Base-by-base conservation (phyloP, 805 yeast genomes). In the Metschnikowia peoriensis region DNA sequence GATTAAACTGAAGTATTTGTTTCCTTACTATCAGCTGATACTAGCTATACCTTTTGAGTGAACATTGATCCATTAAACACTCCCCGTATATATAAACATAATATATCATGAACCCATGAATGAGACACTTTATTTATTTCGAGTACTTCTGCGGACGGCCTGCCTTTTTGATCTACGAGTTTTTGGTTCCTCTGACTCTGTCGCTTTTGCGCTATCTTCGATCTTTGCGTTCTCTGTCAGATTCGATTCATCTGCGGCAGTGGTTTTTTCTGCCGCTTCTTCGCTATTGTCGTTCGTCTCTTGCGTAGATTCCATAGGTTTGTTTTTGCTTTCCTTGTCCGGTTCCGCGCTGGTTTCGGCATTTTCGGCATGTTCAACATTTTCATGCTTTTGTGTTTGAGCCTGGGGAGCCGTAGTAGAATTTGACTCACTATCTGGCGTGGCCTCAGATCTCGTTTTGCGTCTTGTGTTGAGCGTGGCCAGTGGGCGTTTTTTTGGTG, bases 381-480 rank as follows among this genome's bases (percentile, higher is more conserved):
- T 17, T 41, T 41, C 44, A 16, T 17, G 16, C 7, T 34, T 44
- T 22, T 34, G 45, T 17, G 35, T 7, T 22, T 41, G 40, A 28
- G 45, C 6, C 15, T 40, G 50, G 5, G 27, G 22, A 16, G 32
- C 11, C n/a, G 28, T 22, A 9, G n/a, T 22, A 1, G 44, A 14
- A 29, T 9, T 32, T 27, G 44, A 28, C 11, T 43, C 42, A 14
- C 38, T 55, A 27, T 56, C 65, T 27, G 49, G 56, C 1, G 47
- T 44, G 9, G 49, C 46, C 27, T 58, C 66, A 7, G 61, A 57
- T n/a, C 64, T 47, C 3, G 66, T 62, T 45, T 62, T 48, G 32
- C 65, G 51, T 28, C 46, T 49, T 38, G 52, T 15, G 27, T 27
- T 58, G 16, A 39, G 47, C 3, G 52, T 17, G 7, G 54, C 47